Percentiles rank a stretch among this genome's conserved stretches.
These are phyloP conservation scores for Colletotrichum sidae DNA, from an alignment of 2,329 filamentous ascomycete species.

Conservation along the genomic window DNA sequence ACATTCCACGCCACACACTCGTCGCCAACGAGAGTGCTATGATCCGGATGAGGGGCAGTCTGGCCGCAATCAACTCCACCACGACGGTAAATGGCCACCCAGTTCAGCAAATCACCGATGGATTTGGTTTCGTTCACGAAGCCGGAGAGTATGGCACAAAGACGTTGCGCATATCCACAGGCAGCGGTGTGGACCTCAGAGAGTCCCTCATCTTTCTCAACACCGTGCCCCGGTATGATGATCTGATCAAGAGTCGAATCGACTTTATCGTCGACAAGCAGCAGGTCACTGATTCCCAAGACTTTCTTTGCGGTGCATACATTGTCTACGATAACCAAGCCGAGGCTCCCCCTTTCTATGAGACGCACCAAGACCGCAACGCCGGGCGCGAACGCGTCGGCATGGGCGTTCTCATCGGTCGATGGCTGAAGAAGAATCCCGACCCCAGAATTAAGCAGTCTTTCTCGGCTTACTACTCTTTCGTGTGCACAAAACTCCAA, in stretches of 20 bases:
- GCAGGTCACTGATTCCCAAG: constrained; percentile 7
- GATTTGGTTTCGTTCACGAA: constrained; percentile 5
- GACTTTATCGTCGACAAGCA: constrained; percentile 31
- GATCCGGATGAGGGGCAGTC: constrained; percentile 11
- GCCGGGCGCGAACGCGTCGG: constrained; percentile 34
- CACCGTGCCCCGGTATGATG: constrained; percentile 18
- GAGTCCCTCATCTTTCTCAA: constrained; percentile 33
- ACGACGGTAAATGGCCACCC: constrained; percentile 15
- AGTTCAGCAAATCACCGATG: constrained; percentile 4
- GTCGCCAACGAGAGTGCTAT: constrained; percentile 4
- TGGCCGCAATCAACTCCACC: constrained; percentile 7
- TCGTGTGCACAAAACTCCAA: constrained; percentile 32
- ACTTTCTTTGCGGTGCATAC: constrained; percentile 23
- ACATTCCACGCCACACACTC: constrained; percentile 17
- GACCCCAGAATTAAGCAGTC: constrained; percentile 8
- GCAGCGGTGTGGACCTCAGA: not conserved
- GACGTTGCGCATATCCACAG: constrained; percentile 6
- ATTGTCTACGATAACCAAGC: constrained; percentile 33
- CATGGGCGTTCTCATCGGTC: constrained; percentile 29
- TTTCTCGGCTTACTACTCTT: constrained; percentile 23
- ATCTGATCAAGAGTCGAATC: constrained; percentile 25
- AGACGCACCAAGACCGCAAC: constrained; percentile 30
- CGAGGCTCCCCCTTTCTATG: constrained; percentile 25
- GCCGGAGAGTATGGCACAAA: constrained; percentile 19
- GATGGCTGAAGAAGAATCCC: constrained; percentile 24